Evolutionary conservation across 805 yeast genomes (phyloP).

Genomic region (Yamadazyma philogaea): DNA sequence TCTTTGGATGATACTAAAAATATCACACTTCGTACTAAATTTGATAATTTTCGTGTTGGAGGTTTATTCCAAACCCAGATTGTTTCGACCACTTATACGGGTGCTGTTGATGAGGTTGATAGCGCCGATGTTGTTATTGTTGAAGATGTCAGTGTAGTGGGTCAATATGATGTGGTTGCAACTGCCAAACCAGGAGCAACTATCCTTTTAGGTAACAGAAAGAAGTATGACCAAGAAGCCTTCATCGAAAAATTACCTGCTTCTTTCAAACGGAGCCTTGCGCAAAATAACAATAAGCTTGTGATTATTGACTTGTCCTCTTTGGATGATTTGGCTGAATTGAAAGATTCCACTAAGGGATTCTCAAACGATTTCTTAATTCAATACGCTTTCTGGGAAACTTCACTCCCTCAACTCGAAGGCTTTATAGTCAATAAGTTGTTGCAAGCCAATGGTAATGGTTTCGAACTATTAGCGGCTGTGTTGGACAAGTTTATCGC

Average conservation of each 20-base stretch:
- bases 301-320: constrained; percentile 59
- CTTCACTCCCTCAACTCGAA: constrained; percentile 57
- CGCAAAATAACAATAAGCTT: constrained; percentile 51
- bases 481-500: constrained; percentile 65
- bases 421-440: constrained; percentile 73
- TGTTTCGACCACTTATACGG: constrained; percentile 23
- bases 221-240: constrained; percentile 39
- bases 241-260: constrained; percentile 52
- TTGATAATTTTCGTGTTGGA: constrained; percentile 68
- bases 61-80: constrained; percentile 75
- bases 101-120: constrained; percentile 37
- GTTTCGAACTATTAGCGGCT: constrained; percentile 73
- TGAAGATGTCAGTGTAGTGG: constrained; percentile 55
- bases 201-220: constrained; percentile 44
- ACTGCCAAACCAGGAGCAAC: constrained; percentile 56
- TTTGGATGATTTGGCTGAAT: constrained; percentile 57
- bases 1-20: constrained; percentile 56
- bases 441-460: constrained; percentile 76
- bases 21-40: constrained; percentile 59
- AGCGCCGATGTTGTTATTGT: constrained; percentile 64
- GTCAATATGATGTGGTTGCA: constrained; percentile 58
- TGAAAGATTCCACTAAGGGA: constrained; percentile 59
- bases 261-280: constrained; percentile 50
- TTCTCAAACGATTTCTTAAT: constrained; percentile 70
- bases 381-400: constrained; percentile 79